Conservation (phyloP, 2,329 filamentous ascomycete genomes). For the Calonectria ilicicola region DNA sequence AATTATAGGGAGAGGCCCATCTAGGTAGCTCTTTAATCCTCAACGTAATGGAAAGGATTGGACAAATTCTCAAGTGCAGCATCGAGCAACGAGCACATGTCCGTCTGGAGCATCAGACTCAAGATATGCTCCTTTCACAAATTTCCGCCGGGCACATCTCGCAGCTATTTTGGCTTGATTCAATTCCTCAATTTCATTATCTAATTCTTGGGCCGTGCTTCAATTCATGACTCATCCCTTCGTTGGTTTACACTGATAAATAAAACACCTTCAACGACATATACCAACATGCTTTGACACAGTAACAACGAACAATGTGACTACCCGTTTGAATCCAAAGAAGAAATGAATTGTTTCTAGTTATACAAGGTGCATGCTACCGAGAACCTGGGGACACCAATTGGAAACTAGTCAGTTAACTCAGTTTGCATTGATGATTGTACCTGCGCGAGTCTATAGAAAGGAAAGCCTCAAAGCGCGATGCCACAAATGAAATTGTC, state of each 20-base stretch:
- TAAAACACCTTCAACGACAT: not conserved
- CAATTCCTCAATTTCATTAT: not conserved
- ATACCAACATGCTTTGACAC: not conserved
- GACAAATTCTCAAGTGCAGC: no score
- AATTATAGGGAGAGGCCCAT: not conserved
- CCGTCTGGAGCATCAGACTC: no score
- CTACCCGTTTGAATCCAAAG: slow-evolving; percentile 16
- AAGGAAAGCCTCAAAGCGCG: slow-evolving; percentile 44
- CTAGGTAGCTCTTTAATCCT: no score
- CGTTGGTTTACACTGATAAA: not conserved
- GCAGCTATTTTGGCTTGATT: not conserved
- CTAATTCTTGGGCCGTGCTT: not conserved
- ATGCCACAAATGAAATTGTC: slow-evolving; percentile 43
- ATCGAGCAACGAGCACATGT: no score
- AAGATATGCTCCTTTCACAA: no score
- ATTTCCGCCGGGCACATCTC: not conserved
- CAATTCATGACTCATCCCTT: not conserved
- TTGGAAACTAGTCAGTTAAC: slow-evolving; percentile 30
- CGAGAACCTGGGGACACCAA: slow-evolving; percentile 31
- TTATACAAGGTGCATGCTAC: slow-evolving; percentile 38
- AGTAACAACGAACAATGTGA: not conserved
- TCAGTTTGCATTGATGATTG: slow-evolving; percentile 44
- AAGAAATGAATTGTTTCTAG: slow-evolving; percentile 39
- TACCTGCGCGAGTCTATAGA: slow-evolving; percentile 51
- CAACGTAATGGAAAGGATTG: no score